Conservation (phyloP, 2,329 filamentous ascomycete genomes). For the Penicillium paneum region DNA sequence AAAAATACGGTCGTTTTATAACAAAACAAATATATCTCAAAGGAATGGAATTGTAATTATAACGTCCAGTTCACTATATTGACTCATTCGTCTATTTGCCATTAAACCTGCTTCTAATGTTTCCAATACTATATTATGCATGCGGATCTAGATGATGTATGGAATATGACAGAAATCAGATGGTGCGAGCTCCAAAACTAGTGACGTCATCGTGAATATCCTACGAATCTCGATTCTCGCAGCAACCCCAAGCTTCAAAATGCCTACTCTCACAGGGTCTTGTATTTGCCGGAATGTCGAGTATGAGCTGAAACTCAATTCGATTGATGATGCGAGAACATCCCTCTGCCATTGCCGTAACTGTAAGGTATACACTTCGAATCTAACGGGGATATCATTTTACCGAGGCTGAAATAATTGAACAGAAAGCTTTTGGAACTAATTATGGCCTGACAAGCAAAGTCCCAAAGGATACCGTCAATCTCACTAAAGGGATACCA, state of each 20-base stretch:
- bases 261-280: slow-evolving; percentile 38
- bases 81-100: too few species aligned
- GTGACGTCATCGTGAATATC: background rate
- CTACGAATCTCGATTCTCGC: background rate
- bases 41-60: too few species aligned
- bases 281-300: slow-evolving; percentile 51
- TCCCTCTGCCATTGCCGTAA: slow-evolving; percentile 53
- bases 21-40: too few species aligned
- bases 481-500: slow-evolving; percentile 39
- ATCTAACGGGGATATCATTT: background rate
- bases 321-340: slow-evolving; percentile 49
- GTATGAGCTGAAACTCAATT: slow-evolving; percentile 47
- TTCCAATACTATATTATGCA: too few species aligned
- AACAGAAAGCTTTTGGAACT: slow-evolving; percentile 50
- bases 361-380: slow-evolving; percentile 44
- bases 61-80: too few species aligned
- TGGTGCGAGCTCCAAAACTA: too few species aligned
- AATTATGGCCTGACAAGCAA: slow-evolving; percentile 54
- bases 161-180: too few species aligned
- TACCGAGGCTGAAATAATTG: background rate
- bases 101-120: too few species aligned
- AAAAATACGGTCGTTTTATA: too few species aligned
- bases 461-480: slow-evolving; percentile 46
- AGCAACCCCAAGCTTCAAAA: slow-evolving; percentile 8
- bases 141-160: too few species aligned